Evolutionary conservation across 768 basidiomycete genomes (phyloP), one percentile per base, ranked within the genome.

Genomic region (Lanmaoa pseudosensibilis): DNA sequence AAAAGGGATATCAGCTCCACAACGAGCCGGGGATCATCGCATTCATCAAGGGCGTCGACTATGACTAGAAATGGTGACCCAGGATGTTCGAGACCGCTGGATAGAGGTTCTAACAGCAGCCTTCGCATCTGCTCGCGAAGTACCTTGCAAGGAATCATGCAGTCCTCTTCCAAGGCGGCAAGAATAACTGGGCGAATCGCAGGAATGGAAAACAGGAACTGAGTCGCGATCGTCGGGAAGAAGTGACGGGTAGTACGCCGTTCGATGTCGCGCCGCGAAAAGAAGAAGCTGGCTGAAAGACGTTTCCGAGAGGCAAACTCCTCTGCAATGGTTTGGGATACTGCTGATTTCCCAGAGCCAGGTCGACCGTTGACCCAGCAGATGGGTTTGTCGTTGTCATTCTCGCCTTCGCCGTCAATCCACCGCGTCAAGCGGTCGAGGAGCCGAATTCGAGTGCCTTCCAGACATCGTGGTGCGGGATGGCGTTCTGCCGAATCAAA

Each of bases 271-370:
- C 60, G 55, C 4, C 65, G 57, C 2, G 65, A 72, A 57, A 74
- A 73, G 56, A 75, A 75, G 57, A 71, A 74, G 37, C 65, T 69
- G 3, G 70, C 71, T 18, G 68, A 68, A 9, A 73, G 63, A 18
- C 64, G 66, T 43, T 50, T 23, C 53, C 58, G 27, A 38, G 23
- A 21, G 46, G 48, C 39, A 30, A 53, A 56, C 13, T 54, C 56
- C 49, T 71, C 58, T 2, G 69, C 66, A 2, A 72, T 58, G 0
- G 68, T 68, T 41, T 72, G 71, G 9, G 63, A 63, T 19, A 74
- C 55, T 1, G 58, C 58, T 8, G 63, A 64, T 18, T 64, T 64
- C 15, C 63, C 63, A 7, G 59, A 64, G 8, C 63, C 63, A 16
- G 63, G 59, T 0, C 50, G 40, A 16, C 63, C 63, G 34, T 64